Conservation (phyloP, 2,329 filamentous ascomycete species). For the Emmonsiellopsis sp. region DNA sequence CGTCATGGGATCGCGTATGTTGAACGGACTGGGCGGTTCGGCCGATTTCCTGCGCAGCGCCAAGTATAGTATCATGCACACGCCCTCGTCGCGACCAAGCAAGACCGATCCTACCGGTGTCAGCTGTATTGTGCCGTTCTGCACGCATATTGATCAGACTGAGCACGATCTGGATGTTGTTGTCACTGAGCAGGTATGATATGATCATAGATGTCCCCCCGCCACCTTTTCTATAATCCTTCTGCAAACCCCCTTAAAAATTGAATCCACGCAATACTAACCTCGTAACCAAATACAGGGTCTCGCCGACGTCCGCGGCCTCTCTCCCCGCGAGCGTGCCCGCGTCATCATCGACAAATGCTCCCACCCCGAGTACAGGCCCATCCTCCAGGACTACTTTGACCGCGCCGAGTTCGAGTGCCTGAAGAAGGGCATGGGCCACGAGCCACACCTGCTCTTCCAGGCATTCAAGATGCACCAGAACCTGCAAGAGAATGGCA, state of each 20-base stretch:
- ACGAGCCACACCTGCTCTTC: slow-evolving; percentile 81
- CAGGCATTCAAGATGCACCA: slow-evolving; percentile 85
- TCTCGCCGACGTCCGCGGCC: slow-evolving; percentile 73
- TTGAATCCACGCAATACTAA: not conserved
- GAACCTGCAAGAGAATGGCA: slow-evolving; percentile 70
- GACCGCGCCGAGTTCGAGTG: slow-evolving; percentile 81
- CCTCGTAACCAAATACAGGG: slow-evolving; percentile 37
- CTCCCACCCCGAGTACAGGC: slow-evolving; percentile 73
- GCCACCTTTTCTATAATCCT: not conserved
- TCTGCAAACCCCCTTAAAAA: not conserved
- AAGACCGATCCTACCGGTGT: slow-evolving; percentile 78
- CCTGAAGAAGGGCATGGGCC: slow-evolving; percentile 75
- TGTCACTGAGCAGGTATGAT: slow-evolving; percentile 52
- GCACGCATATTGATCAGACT: slow-evolving; percentile 84
- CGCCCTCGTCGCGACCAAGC: slow-evolving; percentile 66
- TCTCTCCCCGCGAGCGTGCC: slow-evolving; percentile 70
- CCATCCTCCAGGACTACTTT: slow-evolving; percentile 73
- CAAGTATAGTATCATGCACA: slow-evolving; percentile 92
- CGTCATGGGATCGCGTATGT: slow-evolving; percentile 80
- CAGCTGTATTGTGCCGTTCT: slow-evolving; percentile 86
- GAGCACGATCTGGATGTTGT: slow-evolving; percentile 88
- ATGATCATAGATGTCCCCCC: not conserved
- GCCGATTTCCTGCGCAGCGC: slow-evolving; percentile 70
- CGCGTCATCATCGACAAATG: slow-evolving; percentile 80
- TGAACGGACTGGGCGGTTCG: slow-evolving; percentile 73